Conservation (phyloP, 495 filamentous ascomycete genomes). For the Xylaria flabelliformis region DNA sequence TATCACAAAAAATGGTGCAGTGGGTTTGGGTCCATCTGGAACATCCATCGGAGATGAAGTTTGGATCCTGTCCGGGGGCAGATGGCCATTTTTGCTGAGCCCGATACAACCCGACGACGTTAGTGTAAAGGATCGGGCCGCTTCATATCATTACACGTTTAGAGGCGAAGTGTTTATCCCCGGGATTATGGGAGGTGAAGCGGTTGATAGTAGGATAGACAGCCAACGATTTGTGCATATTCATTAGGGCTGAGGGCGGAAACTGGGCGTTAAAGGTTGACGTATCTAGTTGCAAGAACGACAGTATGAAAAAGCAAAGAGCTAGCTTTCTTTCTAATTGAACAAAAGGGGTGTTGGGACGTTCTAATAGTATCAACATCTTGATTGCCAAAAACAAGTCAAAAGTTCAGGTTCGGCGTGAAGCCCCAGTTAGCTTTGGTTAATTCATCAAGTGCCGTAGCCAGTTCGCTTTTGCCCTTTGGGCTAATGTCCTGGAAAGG, state of each 20-base stretch:
- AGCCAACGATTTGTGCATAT: slow-evolving; percentile 24
- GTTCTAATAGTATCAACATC: background rate
- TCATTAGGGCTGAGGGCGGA: slow-evolving; percentile 10
- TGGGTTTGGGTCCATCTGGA: slow-evolving; percentile 28
- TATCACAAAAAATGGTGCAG: slow-evolving; percentile 26
- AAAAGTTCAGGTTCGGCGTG: background rate
- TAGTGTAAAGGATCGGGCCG: background rate
- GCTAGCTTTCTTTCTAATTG: background rate
- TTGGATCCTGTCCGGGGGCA: slow-evolving; percentile 29
- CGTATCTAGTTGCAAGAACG: background rate
- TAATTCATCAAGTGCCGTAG: slow-evolving; percentile 27
- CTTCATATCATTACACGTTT: slow-evolving; percentile 19
- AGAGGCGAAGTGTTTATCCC: slow-evolving; percentile 26
- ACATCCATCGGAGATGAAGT: slow-evolving; percentile 27
- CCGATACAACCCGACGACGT: slow-evolving; percentile 4
- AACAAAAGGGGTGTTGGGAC: background rate
- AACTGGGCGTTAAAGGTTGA: background rate
- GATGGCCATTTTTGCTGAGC: slow-evolving; percentile 26
- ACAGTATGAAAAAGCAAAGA: background rate
- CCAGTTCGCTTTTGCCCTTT: slow-evolving; percentile 22
- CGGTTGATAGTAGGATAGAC: slow-evolving; percentile 22
- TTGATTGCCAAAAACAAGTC: background rate
- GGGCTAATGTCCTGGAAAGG: slow-evolving; percentile 31
- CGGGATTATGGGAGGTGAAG: slow-evolving; percentile 27
- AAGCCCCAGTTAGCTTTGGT: slow-evolving; percentile 27